Evolutionary conservation across 163 green algal species (phyloP).

Genomic region (Trebouxia gelatinosa): DNA sequence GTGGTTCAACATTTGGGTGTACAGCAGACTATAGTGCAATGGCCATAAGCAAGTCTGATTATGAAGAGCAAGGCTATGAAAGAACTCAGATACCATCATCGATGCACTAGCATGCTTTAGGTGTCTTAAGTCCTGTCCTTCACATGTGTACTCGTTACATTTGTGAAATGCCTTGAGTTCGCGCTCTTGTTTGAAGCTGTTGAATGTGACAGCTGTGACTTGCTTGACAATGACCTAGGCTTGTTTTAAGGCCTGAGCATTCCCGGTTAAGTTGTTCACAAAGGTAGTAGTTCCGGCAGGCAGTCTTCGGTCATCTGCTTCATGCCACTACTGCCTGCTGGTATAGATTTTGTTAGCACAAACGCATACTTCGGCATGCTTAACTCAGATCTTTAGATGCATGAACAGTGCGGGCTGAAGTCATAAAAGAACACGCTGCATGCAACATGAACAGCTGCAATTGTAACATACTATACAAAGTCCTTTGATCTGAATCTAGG

Average conservation of each 20-base stretch:
- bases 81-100: background rate
- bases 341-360: too few relatives aligned
- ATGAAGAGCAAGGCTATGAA: slow-evolving; percentile 43
- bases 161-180: background rate
- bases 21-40: slow-evolving; percentile 36
- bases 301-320: background rate
- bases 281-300: background rate
- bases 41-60: slow-evolving; percentile 44
- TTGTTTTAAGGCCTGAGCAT: background rate
- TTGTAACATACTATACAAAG: too few relatives aligned
- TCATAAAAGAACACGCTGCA: too few relatives aligned
- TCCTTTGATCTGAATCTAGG: too few relatives aligned
- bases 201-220: background rate
- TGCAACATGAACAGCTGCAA: too few relatives aligned
- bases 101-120: background rate
- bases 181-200: background rate
- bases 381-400: too few relatives aligned
- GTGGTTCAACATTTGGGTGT: slow-evolving; percentile 43
- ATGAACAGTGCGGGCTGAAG: too few relatives aligned
- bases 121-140: background rate
- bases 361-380: too few relatives aligned
- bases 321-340: background rate
- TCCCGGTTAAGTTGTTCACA: background rate
- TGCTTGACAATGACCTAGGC: background rate
- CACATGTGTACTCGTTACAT: background rate